Percentiles rank a stretch among this genome's conserved stretches.
Conservation (phyloP, 2,329 filamentous ascomycete species). For the Bipolaris gigantea region DNA sequence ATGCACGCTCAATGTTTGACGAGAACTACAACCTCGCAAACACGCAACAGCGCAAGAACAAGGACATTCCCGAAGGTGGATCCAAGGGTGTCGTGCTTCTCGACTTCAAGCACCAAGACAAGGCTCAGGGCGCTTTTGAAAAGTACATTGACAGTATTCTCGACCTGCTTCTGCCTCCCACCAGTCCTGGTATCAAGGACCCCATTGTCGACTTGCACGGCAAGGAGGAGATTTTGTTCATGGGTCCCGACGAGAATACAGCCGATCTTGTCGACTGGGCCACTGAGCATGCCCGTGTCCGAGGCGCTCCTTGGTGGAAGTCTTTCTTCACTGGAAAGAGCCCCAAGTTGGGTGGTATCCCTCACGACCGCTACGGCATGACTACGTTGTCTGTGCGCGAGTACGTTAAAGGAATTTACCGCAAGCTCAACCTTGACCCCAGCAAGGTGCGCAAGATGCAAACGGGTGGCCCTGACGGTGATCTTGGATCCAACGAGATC, state of each 20-base stretch:
- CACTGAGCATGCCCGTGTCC: conserved; percentile 85
- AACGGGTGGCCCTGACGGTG: conserved; percentile 94
- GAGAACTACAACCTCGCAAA: conserved; percentile 99
- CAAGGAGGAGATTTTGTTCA: conserved; percentile 95
- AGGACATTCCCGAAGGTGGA: conserved; percentile 97
- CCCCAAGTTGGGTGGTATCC: conserved; percentile 91
- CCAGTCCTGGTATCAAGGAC: conserved; percentile 97
- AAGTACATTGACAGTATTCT: conserved; percentile 99
- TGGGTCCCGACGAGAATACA: conserved; percentile 99
- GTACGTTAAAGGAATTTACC: conserved; percentile 95
- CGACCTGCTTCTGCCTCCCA: conserved; percentile 85
- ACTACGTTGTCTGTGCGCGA: conserved; percentile 95
- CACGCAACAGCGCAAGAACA: conserved; percentile 99
- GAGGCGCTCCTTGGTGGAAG: conserved; percentile 98
- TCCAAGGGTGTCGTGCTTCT: conserved; percentile 97
- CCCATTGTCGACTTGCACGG: conserved; percentile 94
- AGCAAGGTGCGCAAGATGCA: conserved; percentile 88
- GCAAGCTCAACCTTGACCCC: conserved; percentile 89
- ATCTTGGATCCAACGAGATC: conserved; percentile 97
- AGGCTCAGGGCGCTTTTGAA: conserved; percentile 88
- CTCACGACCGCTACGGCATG: conserved; percentile 96
- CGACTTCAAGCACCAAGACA: conserved; percentile 92
- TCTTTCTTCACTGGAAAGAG: conserved; percentile 99
- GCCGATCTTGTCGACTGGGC: conserved; percentile 97
- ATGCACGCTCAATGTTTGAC: conserved; percentile 93